Percentiles rank a stretch among this genome's conserved stretches.
Evolutionary conservation across 306 rosid genomes (phyloP).

Genomic region (Adenanthera pavonina): DNA sequence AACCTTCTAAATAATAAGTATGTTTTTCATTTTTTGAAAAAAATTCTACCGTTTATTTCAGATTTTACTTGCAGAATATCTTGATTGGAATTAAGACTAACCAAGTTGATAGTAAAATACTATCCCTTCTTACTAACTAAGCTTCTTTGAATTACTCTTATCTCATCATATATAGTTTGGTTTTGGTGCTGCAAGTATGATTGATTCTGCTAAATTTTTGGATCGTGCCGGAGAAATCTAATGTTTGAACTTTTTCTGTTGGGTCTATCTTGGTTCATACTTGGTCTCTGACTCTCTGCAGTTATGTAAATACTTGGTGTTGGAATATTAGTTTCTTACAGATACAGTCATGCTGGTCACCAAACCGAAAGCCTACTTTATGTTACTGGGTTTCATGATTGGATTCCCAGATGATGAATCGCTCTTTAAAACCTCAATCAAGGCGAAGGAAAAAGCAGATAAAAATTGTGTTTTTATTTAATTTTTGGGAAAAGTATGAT

Average conservation of each 20-base stretch:
- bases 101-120: not conserved
- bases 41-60: not conserved
- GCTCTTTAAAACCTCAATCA: conserved; percentile 28
- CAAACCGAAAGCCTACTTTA: not conserved
- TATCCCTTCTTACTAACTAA: not conserved
- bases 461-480: not conserved
- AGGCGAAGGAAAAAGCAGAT: conserved; percentile 33
- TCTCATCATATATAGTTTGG: conserved; percentile 3
- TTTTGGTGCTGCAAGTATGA: conserved; percentile 31
- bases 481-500: not conserved
- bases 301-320: not conserved
- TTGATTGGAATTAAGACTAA: not conserved
- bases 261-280: conserved; percentile 28
- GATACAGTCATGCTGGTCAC: not conserved
- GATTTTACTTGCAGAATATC: not conserved
- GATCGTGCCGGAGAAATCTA: conserved; percentile 20
- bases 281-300: not conserved
- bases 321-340: conserved; percentile 15
- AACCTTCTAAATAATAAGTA: conserved; percentile 94
- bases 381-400: conserved; percentile 11
- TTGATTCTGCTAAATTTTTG: conserved; percentile 21
- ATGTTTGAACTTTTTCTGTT: conserved; percentile 7
- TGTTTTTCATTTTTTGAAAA: not conserved
- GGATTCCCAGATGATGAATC: conserved; percentile 21
- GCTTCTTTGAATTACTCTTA: not conserved